phyloP scores from a whole-genome alignment of 441 rosid genomes.

The Adansonia gregorii region DNA sequence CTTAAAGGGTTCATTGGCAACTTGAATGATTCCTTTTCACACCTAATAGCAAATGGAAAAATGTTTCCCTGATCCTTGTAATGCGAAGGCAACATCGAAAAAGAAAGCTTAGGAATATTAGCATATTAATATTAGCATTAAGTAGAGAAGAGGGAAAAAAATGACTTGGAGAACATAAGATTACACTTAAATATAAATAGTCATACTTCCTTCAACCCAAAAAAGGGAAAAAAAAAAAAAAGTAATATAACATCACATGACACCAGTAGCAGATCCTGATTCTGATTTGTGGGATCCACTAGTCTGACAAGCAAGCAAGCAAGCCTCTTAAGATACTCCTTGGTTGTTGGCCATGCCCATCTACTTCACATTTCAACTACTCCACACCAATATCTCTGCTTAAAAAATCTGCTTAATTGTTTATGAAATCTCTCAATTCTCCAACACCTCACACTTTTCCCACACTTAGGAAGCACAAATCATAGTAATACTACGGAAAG shows the following conservation, averaged over 20 bases:
- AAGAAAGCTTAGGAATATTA: neutral
- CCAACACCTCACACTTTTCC: neutral
- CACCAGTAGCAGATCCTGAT: constrained; percentile 55
- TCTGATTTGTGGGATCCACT: constrained; percentile 68
- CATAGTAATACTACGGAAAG: neutral
- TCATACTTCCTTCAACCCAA: constrained; percentile 26
- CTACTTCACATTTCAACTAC: constrained; percentile 41
- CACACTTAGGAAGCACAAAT: constrained; percentile 9
- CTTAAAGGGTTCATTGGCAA: neutral
- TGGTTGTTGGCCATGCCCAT: constrained; percentile 52
- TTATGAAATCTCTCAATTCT: constrained; percentile 11
- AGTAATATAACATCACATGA: constrained; percentile 39
- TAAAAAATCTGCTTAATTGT: neutral
- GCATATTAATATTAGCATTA: neutral
- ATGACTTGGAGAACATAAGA: constrained; percentile 17
- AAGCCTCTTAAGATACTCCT: constrained; percentile 27
- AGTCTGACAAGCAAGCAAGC: constrained; percentile 44
- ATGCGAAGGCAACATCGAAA: neutral
- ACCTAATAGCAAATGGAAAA: neutral
- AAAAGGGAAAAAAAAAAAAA: no score
- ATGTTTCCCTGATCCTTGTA: neutral
- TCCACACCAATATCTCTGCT: constrained; percentile 33
- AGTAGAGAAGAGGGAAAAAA: constrained; percentile 25
- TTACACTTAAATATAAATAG: neutral
- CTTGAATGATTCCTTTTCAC: neutral